phyloP scores from a whole-genome alignment of 352 stramenopile species.

The Plasmopara muralis region DNA sequence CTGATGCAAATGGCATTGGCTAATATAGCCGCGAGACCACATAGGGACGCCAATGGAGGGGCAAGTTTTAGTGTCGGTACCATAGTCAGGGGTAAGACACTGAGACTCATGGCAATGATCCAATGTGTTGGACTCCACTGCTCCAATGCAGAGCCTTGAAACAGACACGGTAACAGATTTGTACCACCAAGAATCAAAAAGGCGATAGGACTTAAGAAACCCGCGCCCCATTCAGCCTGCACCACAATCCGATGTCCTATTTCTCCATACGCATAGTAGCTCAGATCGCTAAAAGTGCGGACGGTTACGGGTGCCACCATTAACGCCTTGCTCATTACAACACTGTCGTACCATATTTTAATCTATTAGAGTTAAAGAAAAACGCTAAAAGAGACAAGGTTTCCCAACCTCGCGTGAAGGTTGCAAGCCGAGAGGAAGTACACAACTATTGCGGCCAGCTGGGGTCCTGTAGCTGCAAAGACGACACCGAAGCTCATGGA shows the following conservation, averaged over 20 bases:
- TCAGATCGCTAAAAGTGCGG: constrained; percentile 68
- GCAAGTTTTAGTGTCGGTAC: constrained; percentile 55
- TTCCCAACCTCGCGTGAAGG: constrained; percentile 45
- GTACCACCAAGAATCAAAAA: constrained; percentile 69
- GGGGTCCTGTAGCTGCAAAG: constrained; percentile 48
- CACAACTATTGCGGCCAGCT: constrained; percentile 50
- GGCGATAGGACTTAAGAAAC: constrained; percentile 61
- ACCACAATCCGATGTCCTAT: constrained; percentile 42
- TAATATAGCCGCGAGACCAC: constrained; percentile 37
- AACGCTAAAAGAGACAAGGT: background rate
- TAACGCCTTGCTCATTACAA: constrained; percentile 56
- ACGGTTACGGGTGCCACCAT: constrained; percentile 43
- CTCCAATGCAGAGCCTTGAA: constrained; percentile 23
- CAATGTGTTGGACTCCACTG: constrained; percentile 40
- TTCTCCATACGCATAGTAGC: constrained; percentile 52
- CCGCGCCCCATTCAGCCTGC: constrained; percentile 47
- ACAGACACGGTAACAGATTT: constrained; percentile 45
- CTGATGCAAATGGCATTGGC: constrained; percentile 48
- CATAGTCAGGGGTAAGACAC: constrained; percentile 50
- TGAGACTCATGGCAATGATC: constrained; percentile 50
- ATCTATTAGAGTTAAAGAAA: too few relatives aligned
- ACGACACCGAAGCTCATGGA: constrained; percentile 69
- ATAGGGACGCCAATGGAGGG: constrained; percentile 39
- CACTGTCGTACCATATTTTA: constrained; percentile 13
- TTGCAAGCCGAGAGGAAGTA: constrained; percentile 79